phyloP scores from a whole-genome alignment of 768 basidiomycete species.

The Dacryopinax spathularia region DNA sequence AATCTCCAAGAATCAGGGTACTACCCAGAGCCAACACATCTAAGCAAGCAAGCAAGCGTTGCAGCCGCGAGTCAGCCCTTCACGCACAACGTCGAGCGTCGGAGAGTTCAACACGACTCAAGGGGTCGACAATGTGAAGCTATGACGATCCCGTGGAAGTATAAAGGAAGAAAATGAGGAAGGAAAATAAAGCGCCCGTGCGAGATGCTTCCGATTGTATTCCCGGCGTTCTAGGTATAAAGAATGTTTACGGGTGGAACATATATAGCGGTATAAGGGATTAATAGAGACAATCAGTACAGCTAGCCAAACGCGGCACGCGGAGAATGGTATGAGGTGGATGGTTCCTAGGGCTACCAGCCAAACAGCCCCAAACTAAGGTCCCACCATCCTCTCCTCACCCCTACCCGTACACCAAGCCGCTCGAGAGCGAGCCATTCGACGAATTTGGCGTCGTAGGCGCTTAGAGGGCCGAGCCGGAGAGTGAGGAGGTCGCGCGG shows the following conservation, averaged over 20 bases:
- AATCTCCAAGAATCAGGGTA: background rate
- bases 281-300: background rate
- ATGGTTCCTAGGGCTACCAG: slow-evolving; percentile 9
- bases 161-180: slow-evolving; percentile 1
- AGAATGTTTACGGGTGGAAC: background rate
- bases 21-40: background rate
- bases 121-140: too few species aligned
- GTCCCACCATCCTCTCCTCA: slow-evolving; percentile 37
- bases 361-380: slow-evolving; percentile 33
- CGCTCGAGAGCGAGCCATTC: slow-evolving; percentile 62
- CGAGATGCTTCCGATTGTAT: slow-evolving; percentile 3
- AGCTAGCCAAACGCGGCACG: background rate
- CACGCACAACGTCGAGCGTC: too few species aligned
- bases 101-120: too few species aligned
- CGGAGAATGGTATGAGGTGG: background rate
- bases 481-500: slow-evolving; percentile 53
- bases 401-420: slow-evolving; percentile 21
- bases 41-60: too few species aligned
- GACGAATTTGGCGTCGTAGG: slow-evolving; percentile 54
- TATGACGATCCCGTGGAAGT: background rate
- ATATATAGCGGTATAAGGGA: background rate
- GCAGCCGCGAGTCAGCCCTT: background rate
- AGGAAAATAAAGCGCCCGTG: background rate
- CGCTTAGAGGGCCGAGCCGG: slow-evolving; percentile 60
- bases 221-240: background rate